Evolutionary conservation across 305 asterid species (phyloP), one percentile per base, ranked within the genome.

Genomic region (Fraxinus platypoda): DNA sequence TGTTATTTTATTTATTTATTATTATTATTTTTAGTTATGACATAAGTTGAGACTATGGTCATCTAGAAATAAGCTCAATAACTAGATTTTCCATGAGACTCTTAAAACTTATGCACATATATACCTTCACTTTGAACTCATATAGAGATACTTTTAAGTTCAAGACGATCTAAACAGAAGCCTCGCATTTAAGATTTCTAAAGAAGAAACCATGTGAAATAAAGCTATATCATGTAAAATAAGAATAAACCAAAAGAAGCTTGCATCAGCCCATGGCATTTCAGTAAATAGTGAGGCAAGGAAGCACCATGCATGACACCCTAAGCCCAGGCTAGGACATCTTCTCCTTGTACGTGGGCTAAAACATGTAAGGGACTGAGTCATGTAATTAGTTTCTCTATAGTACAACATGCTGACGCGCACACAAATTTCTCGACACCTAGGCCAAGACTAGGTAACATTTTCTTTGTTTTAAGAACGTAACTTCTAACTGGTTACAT

Each of bases 221-320:
- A 54, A 17, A 54, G 8, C 66, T 54, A 4, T 41, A 41, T 41
- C 4, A 41, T 41, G 11, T 9, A 41, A 41, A 41, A 30, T 52
- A 34, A 75, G 52, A 70, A 76, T 30, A n/a, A 26, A 72, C 1
- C 15, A 23, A 13, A 41, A 49, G 30, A 3, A 25, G n/a, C 88
- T 71, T 86, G 87, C 90, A 59, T 88, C 90, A 77, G 83, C 86
- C 90, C 90, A 88, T n/a, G 90, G 75, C 1, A 86, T 87, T 81
- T 86, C 88, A 12, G 87, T 83, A 72, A 86, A 85, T 25, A 87
- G 43, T 37, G 43, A 43, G 52, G 17, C 13, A 12, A 9, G 4
- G 17, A 11, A 43, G 17, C 52, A 43, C 17, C 52, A 2, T 43
- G 17, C 2, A 0, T 9, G 17, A 12, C 52, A 43, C 52, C 17